Percentiles rank a stretch among this genome's conserved stretches.
These are phyloP conservation scores for Nicotiana otophora DNA, from an alignment of 257 asterid species.

Conservation along the genomic window DNA sequence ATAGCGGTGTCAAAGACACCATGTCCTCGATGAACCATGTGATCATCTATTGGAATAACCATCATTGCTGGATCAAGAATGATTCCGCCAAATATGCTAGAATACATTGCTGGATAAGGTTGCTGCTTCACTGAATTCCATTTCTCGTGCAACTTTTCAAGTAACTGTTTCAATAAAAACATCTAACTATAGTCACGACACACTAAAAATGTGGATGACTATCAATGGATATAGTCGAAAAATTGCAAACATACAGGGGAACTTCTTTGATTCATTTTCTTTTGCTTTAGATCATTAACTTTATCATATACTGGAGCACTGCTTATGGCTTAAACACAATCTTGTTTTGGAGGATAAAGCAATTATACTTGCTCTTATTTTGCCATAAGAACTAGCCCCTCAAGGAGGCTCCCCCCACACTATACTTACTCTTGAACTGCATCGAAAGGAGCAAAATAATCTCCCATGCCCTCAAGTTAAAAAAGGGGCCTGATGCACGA, in stretches of 20 bases:
- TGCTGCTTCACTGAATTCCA: constrained; percentile 54
- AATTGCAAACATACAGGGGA: not conserved
- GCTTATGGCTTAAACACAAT: not conserved
- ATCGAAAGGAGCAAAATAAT: not conserved
- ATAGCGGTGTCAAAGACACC: constrained; percentile 89
- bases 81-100: constrained; percentile 76
- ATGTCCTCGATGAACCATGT: constrained; percentile 96
- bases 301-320: not conserved
- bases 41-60: constrained; percentile 87
- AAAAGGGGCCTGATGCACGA: no score
- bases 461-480: no score
- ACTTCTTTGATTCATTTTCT: not conserved
- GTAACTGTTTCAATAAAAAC: constrained; percentile 40
- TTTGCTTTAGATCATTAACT: not conserved
- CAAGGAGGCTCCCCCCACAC: not conserved
- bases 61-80: constrained; percentile 85
- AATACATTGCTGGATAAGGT: constrained; percentile 88
- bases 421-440: not conserved
- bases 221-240: not conserved
- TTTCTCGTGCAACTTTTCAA: constrained; percentile 59
- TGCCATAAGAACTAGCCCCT: not conserved
- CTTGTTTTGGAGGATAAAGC: not conserved
- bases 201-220: not conserved
- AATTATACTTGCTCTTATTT: not conserved
- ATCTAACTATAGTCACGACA: not conserved